Conservation (phyloP, 2,329 filamentous ascomycete species). For the Biscogniauxia marginata region DNA sequence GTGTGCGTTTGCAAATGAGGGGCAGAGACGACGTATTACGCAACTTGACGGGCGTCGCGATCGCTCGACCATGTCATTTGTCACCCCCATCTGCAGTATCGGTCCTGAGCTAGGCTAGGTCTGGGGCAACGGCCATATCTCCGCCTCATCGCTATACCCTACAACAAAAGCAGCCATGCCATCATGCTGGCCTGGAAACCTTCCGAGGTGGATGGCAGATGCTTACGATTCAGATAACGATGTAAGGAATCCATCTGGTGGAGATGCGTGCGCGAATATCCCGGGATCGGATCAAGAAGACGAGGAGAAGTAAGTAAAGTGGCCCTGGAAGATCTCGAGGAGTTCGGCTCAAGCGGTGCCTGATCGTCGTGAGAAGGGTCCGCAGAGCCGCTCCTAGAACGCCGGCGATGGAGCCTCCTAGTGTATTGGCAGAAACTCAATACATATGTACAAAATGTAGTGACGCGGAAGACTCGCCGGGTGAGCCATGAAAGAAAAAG, state of each 20-base stretch:
- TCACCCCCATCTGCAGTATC: slow-evolving; percentile 20
- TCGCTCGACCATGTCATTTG: slow-evolving; percentile 1
- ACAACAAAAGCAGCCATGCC: background rate
- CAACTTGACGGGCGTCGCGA: background rate
- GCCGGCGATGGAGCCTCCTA: slow-evolving; percentile 6
- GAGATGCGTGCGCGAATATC: background rate
- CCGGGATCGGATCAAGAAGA: background rate
- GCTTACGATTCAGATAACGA: background rate
- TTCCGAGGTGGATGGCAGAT: background rate
- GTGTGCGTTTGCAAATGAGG: slow-evolving; percentile 14
- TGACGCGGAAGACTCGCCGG: slow-evolving; percentile 8
- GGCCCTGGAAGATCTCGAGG: slow-evolving; percentile 5
- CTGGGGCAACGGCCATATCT: background rate
- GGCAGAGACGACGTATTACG: slow-evolving; percentile 5
- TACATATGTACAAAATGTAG: slow-evolving; percentile 1
- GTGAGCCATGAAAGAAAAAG: slow-evolving; percentile 1
- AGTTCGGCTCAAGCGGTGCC: background rate
- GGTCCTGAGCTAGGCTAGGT: slow-evolving; percentile 7
- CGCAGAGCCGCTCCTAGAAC: slow-evolving; percentile 8
- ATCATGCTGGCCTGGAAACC: background rate
- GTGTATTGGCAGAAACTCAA: slow-evolving; percentile 8
- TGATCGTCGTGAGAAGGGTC: slow-evolving; percentile 3
- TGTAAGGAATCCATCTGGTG: background rate
- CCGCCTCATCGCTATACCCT: background rate
- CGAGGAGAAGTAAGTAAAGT: background rate